Conservation (phyloP, 2,329 filamentous ascomycete species). For the Pezizomycotina sp. region DNA sequence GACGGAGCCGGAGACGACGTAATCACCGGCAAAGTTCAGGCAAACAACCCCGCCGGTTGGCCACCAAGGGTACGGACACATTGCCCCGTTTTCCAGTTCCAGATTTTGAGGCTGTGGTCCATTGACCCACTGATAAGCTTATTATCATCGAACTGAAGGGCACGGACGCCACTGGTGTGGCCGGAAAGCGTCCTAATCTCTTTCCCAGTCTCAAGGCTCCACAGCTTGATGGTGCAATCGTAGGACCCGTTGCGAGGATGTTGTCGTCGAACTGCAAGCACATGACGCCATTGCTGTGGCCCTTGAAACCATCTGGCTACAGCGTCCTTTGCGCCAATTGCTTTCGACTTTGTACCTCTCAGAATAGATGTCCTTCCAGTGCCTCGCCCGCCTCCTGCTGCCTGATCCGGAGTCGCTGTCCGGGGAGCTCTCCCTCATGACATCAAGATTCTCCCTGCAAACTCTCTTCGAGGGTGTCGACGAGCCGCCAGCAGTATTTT, state of each 20-base stretch:
- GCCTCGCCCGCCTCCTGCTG: slow-evolving; percentile 35
- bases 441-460: no score
- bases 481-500: slow-evolving; percentile 4
- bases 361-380: slow-evolving; percentile 95
- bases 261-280: slow-evolving; percentile 69
- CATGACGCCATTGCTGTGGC: slow-evolving; percentile 45
- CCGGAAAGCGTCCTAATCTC: slow-evolving; percentile 71
- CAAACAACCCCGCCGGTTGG: slow-evolving; percentile 67
- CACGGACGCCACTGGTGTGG: slow-evolving; percentile 67
- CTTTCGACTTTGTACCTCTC: slow-evolving; percentile 89
- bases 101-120: slow-evolving; percentile 75
- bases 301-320: slow-evolving; percentile 66
- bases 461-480: no score
- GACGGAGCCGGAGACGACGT: slow-evolving; percentile 74
- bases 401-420: no score
- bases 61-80: slow-evolving; percentile 66
- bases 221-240: slow-evolving; percentile 87
- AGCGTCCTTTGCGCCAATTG: slow-evolving; percentile 94
- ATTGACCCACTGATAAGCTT: slow-evolving; percentile 83
- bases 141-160: slow-evolving; percentile 80
- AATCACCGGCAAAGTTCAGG: slow-evolving; percentile 70
- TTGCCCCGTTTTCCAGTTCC: slow-evolving; percentile 90
- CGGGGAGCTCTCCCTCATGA: no score
- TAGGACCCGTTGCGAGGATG: slow-evolving; percentile 84
- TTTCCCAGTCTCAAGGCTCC: slow-evolving; percentile 78